Base-by-base conservation (phyloP, 2,329 filamentous ascomycete genomes). In the Hypoxylon sp. region DNA sequence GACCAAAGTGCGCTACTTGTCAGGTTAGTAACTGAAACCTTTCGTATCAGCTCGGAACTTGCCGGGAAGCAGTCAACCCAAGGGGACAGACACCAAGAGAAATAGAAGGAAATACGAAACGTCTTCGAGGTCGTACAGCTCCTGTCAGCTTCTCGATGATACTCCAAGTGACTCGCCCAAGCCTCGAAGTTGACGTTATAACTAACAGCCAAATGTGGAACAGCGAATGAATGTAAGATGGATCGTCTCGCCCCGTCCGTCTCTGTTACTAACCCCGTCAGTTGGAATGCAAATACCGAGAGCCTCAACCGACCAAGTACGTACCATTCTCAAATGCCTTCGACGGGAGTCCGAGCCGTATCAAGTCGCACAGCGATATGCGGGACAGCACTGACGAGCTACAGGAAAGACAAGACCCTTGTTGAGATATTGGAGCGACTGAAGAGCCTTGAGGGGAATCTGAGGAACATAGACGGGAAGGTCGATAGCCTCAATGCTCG, bases 301-400 rank as follows among this genome's bases (percentile, higher is more conserved):
- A 86, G 63, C 82, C 83, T 21, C 79, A 81, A 64, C 83, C 84
- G 29, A 88, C 85, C 49, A 88, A 87, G 84, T 86, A 78, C 74
- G 82, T 78, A 55, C 46, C 50, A 42, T 53, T 24, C 27, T 46
- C 40, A 26, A 29, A 52, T 55, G 27, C 26, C 52, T 49, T 40
- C 55, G 53, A 58, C 49, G 26, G 49, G 47, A 47, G 37, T 42
- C 35, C 48, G 37, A 62, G 41, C 48, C 51, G 50, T 46, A 37
- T 53, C 18, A 26, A 47, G 56, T 40, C 51, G 53, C 47, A 52
- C 50, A 31, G 46, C 31, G 33, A 33, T 35, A 47, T 50, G 41
- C 38, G 38, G 57, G 27, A 35, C 62, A 55, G 2, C 62, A 56
- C 63, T 72, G 52, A 72, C 65, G 55, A 51, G 37, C 26, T 64